Evolutionary conservation across 139 green algal genomes (phyloP).

Genomic region (Haematococcus lacustris): DNA sequence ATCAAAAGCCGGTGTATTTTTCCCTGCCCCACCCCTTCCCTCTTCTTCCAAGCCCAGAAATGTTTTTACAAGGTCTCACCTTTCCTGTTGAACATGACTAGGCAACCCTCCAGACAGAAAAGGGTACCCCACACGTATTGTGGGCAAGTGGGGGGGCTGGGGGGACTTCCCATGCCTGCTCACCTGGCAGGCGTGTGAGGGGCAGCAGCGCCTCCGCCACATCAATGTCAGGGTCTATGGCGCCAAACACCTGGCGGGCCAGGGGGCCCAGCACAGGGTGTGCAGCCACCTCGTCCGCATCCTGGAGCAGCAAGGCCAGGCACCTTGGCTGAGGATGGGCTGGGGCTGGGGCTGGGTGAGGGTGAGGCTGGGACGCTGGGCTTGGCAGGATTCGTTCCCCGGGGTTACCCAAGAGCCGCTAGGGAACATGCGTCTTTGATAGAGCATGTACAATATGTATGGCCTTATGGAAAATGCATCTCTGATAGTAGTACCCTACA

Average conservation of each 20-base stretch:
- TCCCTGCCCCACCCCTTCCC: background rate
- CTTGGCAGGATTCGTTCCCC: too few relatives aligned
- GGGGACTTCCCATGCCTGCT: too few relatives aligned
- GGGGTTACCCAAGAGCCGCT: too few relatives aligned
- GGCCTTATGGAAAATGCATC: too few relatives aligned
- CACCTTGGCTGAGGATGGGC: too few relatives aligned
- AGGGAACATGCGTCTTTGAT: too few relatives aligned
- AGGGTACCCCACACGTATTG: background rate
- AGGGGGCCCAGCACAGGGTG: constrained; percentile 38
- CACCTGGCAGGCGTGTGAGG: constrained; percentile 40
- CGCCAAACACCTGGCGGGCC: constrained; percentile 5
- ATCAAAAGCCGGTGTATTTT: background rate
- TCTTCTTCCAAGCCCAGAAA: background rate
- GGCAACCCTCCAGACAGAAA: background rate
- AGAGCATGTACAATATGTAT: too few relatives aligned
- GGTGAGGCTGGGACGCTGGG: too few relatives aligned
- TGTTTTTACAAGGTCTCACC: background rate
- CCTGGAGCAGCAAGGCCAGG: too few relatives aligned
- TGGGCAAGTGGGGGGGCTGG: too few relatives aligned
- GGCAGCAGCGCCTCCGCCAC: constrained; percentile 35
- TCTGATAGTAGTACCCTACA: too few relatives aligned
- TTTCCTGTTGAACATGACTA: background rate
- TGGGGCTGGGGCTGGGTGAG: too few relatives aligned
- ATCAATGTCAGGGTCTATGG: constrained; percentile 19
- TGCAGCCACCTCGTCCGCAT: constrained; percentile 39